phyloP scores from a whole-genome alignment of 257 asterid species.

The Euphrasia confusa region DNA sequence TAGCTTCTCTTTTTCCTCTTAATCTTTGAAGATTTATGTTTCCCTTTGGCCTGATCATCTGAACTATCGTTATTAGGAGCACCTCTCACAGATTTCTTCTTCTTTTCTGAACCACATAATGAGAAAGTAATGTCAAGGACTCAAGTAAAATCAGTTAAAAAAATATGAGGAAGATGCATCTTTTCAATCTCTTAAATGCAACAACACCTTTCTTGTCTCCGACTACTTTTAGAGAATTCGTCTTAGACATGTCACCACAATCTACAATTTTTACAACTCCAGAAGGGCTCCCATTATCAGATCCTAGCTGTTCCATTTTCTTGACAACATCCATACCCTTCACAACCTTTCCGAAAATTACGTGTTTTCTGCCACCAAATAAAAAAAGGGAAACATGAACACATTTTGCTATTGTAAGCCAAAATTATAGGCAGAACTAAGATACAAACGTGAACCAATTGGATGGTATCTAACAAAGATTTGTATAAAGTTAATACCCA shows the following conservation, averaged over 20 bases:
- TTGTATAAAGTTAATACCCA: slow-evolving; percentile 52
- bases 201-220: slow-evolving; percentile 61
- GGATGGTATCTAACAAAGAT: slow-evolving; percentile 10
- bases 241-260: slow-evolving; percentile 64
- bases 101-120: slow-evolving; percentile 43
- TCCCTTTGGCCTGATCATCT: slow-evolving; percentile 43
- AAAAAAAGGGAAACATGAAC: slow-evolving; percentile 11
- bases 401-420: slow-evolving; percentile 11
- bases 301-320: slow-evolving; percentile 80
- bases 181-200: slow-evolving; percentile 11
- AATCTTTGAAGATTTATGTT: slow-evolving; percentile 40
- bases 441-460: background rate
- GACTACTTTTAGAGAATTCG: slow-evolving; percentile 27
- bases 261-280: slow-evolving; percentile 67
- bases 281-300: slow-evolving; percentile 59
- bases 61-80: slow-evolving; percentile 42
- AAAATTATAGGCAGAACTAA: slow-evolving; percentile 17
- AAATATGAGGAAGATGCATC: slow-evolving; percentile 17
- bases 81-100: slow-evolving; percentile 39
- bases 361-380: slow-evolving; percentile 73
- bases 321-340: slow-evolving; percentile 75
- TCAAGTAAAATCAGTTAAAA: slow-evolving; percentile 14
- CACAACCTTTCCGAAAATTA: slow-evolving; percentile 93
- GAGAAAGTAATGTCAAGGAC: slow-evolving; percentile 22
- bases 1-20: slow-evolving; percentile 61